These are phyloP conservation scores for Eutrema salsugineum DNA, from an alignment of 441 rosid species.

Conservation along the genomic window DNA sequence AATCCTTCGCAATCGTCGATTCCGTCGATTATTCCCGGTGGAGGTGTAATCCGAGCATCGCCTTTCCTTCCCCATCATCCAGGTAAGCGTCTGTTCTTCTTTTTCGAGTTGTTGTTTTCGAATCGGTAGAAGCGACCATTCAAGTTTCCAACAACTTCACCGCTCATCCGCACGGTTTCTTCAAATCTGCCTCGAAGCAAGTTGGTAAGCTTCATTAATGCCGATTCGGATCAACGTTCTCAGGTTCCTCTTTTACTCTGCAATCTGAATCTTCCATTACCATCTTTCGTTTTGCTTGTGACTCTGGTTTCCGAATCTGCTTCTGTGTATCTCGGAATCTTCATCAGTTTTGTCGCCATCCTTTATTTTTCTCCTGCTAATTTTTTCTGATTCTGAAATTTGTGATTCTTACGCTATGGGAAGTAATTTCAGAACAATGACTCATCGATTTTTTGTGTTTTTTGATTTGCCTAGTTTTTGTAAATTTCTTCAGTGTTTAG, in stretches of 20 bases:
- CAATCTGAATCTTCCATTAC: not conserved
- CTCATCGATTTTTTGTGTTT: not conserved
- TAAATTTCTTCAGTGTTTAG: no score
- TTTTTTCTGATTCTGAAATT: not conserved
- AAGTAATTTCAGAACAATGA: not conserved
- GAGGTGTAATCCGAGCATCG: no score
- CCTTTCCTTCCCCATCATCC: no score
- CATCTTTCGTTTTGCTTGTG: not conserved
- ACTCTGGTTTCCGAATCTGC: not conserved
- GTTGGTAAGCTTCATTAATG: not conserved
- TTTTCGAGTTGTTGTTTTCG: no score
- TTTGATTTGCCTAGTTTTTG: not conserved
- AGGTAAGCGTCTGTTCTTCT: no score
- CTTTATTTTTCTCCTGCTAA: not conserved
- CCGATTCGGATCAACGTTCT: not conserved
- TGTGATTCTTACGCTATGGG: not conserved
- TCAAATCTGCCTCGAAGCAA: not conserved
- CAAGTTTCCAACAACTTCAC: slow-evolving; percentile 26
- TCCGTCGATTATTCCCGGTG: no score
- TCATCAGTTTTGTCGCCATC: not conserved
- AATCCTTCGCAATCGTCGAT: no score
- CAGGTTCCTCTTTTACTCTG: not conserved
- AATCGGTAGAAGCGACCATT: no score
- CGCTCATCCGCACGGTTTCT: slow-evolving; percentile 4
- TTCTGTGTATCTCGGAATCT: not conserved